Conservation (phyloP, 805 yeast species). For the Metschnikowia koreensis region DNA sequence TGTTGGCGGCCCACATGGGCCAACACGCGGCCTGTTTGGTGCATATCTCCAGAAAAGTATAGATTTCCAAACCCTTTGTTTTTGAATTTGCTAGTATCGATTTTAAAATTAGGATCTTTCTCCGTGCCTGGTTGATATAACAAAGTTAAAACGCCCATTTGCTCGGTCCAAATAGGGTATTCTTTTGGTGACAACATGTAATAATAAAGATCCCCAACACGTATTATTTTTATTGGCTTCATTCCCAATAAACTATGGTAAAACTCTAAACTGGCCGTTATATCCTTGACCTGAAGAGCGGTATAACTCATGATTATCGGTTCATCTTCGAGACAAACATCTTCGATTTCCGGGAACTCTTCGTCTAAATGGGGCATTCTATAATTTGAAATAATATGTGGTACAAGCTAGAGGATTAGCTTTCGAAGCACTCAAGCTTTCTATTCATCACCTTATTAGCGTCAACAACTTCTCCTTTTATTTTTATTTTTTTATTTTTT, state of each 20-base stretch:
- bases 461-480: no score
- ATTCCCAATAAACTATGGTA: neutral
- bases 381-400: neutral
- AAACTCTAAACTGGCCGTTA: neutral
- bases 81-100: neutral
- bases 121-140: neutral
- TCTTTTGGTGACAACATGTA: neutral
- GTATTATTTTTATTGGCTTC: neutral
- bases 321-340: neutral
- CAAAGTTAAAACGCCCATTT: neutral
- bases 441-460: neutral
- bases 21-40: neutral
- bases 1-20: neutral
- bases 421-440: neutral
- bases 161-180: neutral
- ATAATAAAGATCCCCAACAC: neutral
- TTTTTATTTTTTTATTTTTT: no score
- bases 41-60: neutral
- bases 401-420: neutral
- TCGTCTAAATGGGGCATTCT: neutral
- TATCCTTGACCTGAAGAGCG: neutral
- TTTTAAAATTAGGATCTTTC: neutral
- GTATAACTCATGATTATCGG: neutral
- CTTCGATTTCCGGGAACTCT: neutral
- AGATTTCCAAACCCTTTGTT: neutral